A percentile compares a stretch with the other conserved stretches of the same genome.
Evolutionary conservation across 148 eudicot species (phyloP).

Genomic region (Polygonum aviculare): DNA sequence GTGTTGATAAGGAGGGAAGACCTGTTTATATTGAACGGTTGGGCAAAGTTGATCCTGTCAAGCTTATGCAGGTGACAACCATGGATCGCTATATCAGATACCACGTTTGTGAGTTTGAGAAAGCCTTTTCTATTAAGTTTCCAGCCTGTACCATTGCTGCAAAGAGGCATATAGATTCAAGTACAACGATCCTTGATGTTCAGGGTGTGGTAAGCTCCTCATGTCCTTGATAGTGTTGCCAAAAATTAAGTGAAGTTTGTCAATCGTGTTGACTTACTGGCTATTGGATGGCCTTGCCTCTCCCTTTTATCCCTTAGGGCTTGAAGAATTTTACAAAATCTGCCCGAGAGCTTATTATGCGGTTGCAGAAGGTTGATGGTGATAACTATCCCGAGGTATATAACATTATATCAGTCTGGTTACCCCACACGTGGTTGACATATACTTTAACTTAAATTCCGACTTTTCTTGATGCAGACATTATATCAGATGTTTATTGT

Average conservation of each 20-base stretch:
- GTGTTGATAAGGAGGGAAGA: slow-evolving; percentile 88
- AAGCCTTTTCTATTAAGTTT: slow-evolving; percentile 67
- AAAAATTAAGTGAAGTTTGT: not conserved
- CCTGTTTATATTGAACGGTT: slow-evolving; percentile 87
- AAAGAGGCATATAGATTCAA: slow-evolving; percentile 83
- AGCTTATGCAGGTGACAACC: slow-evolving; percentile 89
- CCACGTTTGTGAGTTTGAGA: slow-evolving; percentile 87
- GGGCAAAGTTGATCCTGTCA: slow-evolving; percentile 82
- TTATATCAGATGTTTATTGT: slow-evolving; percentile 89
- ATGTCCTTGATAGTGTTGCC: not conserved
- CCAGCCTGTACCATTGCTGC: slow-evolving; percentile 88
- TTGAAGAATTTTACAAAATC: slow-evolving; percentile 71
- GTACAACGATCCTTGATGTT: slow-evolving; percentile 93
- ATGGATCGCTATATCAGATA: slow-evolving; percentile 83
- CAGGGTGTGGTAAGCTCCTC: slow-evolving; percentile 83
- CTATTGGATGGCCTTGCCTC: not conserved
- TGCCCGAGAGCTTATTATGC: slow-evolving; percentile 75
- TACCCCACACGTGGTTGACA: not conserved
- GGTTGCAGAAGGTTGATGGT: slow-evolving; percentile 81
- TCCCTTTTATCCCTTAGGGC: slow-evolving; percentile 35
- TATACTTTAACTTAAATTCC: not conserved
- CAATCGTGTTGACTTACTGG: not conserved
- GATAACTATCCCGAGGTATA: slow-evolving; percentile 93
- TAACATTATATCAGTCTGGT: not conserved
- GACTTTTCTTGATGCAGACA: slow-evolving; percentile 43